These are phyloP conservation scores for Colletotrichum shisoi DNA, from an alignment of 2,329 filamentous ascomycete genomes.

Conservation along the genomic window DNA sequence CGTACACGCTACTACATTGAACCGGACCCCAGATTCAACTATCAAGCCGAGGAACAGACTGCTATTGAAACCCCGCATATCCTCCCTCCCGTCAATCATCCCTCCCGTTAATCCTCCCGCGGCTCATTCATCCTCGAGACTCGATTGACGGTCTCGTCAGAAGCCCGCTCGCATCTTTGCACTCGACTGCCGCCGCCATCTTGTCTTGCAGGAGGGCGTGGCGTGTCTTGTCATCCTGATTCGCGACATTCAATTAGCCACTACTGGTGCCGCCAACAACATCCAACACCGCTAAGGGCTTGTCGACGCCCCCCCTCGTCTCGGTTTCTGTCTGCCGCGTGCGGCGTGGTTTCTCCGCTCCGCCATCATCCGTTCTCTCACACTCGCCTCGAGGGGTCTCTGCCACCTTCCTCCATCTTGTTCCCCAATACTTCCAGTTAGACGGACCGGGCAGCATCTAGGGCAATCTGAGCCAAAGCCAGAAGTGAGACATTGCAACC, in stretches of 20 bases:
- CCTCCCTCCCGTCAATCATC: constrained; percentile 7
- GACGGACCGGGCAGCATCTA: background rate
- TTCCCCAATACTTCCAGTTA: background rate
- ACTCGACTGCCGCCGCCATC: constrained; percentile 24
- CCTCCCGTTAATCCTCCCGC: constrained; percentile 9
- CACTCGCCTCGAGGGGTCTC: constrained; percentile 19
- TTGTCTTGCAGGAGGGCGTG: constrained; percentile 31
- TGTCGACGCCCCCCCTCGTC: constrained; percentile 14
- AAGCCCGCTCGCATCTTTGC: constrained; percentile 5
- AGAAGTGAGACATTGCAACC: constrained; percentile 17
- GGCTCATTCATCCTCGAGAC: constrained; percentile 12
- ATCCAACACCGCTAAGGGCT: constrained; percentile 1
- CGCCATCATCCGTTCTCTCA: constrained; percentile 33
- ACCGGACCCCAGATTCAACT: background rate
- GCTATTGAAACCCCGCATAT: constrained; percentile 31
- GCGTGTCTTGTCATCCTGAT: constrained; percentile 33
- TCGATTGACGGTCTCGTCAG: background rate
- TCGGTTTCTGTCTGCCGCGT: background rate
- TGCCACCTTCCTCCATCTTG: background rate
- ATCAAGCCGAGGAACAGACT: constrained; percentile 21
- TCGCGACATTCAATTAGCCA: constrained; percentile 29
- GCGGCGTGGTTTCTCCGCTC: constrained; percentile 24
- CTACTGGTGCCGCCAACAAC: background rate
- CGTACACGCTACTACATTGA: background rate
- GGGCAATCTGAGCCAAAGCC: background rate